Percentiles rank a stretch among this genome's conserved stretches.
Evolutionary conservation across 1,284 basidiomycete genomes (phyloP).

Genomic region (Cutaneotrichosporon curvatum): DNA sequence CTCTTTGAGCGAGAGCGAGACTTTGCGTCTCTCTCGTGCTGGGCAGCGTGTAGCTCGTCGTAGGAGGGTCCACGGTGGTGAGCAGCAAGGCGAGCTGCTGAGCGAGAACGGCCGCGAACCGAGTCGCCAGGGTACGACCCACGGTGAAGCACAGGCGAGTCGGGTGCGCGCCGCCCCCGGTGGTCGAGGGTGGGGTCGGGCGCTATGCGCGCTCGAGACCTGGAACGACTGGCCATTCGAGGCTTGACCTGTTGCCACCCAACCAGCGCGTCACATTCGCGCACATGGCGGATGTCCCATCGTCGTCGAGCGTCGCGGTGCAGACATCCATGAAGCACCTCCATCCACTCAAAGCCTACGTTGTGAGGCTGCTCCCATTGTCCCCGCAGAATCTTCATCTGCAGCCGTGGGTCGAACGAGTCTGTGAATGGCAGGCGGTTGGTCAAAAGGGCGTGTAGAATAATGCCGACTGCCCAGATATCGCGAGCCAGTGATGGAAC

Average conservation of each 20-base stretch:
- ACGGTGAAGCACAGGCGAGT: background rate
- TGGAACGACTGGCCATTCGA: constrained; percentile 25
- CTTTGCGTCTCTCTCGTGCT: background rate
- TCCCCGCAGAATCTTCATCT: constrained; percentile 84
- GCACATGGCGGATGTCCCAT: constrained; percentile 69
- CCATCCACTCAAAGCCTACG: constrained; percentile 62
- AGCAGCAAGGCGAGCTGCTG: background rate
- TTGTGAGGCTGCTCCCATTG: constrained; percentile 50
- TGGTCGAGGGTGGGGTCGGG: background rate
- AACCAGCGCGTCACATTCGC: constrained; percentile 68
- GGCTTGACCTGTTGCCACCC: constrained; percentile 57
- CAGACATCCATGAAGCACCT: constrained; percentile 67
- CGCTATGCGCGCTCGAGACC: constrained; percentile 13
- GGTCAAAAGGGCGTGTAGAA: constrained; percentile 73
- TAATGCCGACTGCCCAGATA: constrained; percentile 85
- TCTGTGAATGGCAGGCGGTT: constrained; percentile 77
- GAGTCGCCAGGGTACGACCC: no score
- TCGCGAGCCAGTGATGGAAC: constrained; percentile 59
- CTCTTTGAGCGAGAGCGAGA: constrained; percentile 4
- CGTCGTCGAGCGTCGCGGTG: constrained; percentile 55
- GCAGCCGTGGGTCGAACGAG: constrained; percentile 77
- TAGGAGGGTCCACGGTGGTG: background rate
- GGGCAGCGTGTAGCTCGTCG: background rate
- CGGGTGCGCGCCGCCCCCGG: background rate
- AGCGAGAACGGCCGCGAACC: background rate